Percentiles rank a stretch among this genome's conserved stretches.
phyloP scores from a whole-genome alignment of 2,329 filamentous ascomycete species.

The Ascochyta koolunga region DNA sequence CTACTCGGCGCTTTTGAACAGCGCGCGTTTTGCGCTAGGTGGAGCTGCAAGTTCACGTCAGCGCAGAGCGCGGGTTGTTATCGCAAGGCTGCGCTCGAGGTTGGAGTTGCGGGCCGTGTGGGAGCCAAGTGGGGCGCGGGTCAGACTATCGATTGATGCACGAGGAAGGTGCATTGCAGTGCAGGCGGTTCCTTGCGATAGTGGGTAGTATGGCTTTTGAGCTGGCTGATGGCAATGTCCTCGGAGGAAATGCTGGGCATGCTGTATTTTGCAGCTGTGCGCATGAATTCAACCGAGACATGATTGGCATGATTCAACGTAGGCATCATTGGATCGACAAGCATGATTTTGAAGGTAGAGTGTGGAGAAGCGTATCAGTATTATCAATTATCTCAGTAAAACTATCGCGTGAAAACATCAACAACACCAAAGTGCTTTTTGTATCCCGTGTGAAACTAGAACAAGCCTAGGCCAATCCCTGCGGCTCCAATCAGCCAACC shows the following conservation, averaged over 20 bases:
- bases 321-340: background rate
- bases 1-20: background rate
- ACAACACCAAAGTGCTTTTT: conserved; percentile 1
- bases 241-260: background rate
- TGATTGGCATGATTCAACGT: background rate
- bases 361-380: background rate
- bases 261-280: background rate
- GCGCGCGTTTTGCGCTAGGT: background rate
- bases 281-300: background rate
- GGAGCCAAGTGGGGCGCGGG: conserved; percentile 6
- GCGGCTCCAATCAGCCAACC: conserved; percentile 30
- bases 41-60: background rate
- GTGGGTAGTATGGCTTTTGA: background rate
- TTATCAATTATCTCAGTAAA: conserved; percentile 5
- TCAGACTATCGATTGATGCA: conserved; percentile 14
- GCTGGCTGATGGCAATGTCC: background rate
- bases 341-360: no score
- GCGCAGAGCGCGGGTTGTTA: no score
- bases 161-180: conserved; percentile 8
- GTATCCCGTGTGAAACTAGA: conserved; percentile 10
- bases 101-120: conserved; percentile 6
- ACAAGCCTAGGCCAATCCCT: conserved; percentile 29
- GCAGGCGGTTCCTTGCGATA: conserved; percentile 4
- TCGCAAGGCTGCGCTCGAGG: conserved; percentile 11
- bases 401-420: background rate